Evolutionary conservation across 352 stramenopile species (phyloP).

Genomic region (Phytophthora melonis): DNA sequence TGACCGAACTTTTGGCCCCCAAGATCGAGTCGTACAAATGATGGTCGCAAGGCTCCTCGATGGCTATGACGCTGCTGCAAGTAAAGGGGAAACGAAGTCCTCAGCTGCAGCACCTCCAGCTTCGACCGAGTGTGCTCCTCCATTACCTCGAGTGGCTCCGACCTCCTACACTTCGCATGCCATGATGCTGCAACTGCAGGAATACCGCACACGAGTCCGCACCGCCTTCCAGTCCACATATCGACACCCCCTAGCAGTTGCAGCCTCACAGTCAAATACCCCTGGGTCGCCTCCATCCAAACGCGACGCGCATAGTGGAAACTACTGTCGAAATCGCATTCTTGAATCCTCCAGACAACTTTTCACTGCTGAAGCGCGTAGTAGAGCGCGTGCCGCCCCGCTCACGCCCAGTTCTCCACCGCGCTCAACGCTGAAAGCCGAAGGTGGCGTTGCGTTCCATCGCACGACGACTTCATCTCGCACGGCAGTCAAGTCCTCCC

Average conservation of each 20-base stretch:
- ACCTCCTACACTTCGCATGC: slow-evolving; percentile 59
- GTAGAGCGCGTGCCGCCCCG: neutral
- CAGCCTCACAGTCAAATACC: slow-evolving; percentile 2
- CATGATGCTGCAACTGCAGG: slow-evolving; percentile 70
- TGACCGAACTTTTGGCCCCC: neutral
- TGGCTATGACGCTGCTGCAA: slow-evolving; percentile 21
- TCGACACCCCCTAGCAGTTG: slow-evolving; percentile 40
- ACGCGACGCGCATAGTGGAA: slow-evolving; percentile 21
- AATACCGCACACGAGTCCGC: slow-evolving; percentile 60
- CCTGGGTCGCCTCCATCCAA: slow-evolving; percentile 21
- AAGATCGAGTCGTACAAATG: slow-evolving; percentile 14
- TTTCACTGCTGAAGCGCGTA: slow-evolving; percentile 30
- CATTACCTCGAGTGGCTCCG: slow-evolving; percentile 26
- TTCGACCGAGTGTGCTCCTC: slow-evolving; percentile 4
- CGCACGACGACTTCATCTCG: slow-evolving; percentile 39
- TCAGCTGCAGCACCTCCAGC: neutral
- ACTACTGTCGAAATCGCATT: slow-evolving; percentile 52
- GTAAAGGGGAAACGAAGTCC: neutral
- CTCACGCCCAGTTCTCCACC: slow-evolving; percentile 17
- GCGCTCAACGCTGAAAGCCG: slow-evolving; percentile 28
- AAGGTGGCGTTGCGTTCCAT: slow-evolving; percentile 58
- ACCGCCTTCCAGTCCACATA: slow-evolving; percentile 63
- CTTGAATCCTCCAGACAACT: slow-evolving; percentile 53
- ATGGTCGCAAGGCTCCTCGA: slow-evolving; percentile 33
- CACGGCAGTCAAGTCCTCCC: slow-evolving; percentile 31